Conservation (phyloP, 306 rosid genomes). For the Cicer yamashitae region DNA sequence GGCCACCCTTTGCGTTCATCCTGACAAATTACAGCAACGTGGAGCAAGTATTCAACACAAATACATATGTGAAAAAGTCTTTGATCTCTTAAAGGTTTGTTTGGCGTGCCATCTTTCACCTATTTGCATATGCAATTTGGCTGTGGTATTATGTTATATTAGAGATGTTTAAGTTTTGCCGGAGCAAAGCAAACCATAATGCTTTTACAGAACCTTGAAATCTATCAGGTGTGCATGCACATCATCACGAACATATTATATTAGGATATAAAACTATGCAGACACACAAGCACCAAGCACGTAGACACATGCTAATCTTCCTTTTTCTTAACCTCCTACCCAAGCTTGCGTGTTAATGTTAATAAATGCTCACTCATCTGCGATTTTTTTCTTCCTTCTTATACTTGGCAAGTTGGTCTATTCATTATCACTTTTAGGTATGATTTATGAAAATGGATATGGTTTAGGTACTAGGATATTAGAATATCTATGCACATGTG, state of each 20-base stretch:
- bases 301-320: background rate
- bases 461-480: too few relatives aligned
- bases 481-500: background rate
- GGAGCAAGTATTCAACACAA: conserved; percentile 92
- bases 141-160: conserved; percentile 20
- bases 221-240: conserved; percentile 34
- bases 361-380: conserved; percentile 26
- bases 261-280: conserved; percentile 29
- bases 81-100: conserved; percentile 91
- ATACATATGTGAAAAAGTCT: conserved; percentile 91
- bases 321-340: conserved; percentile 6
- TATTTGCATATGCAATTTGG: conserved; percentile 21
- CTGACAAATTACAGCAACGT: conserved; percentile 94
- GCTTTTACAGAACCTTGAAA: conserved; percentile 30
- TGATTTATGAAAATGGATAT: too few relatives aligned
- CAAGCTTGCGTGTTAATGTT: conserved; percentile 7
- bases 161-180: background rate
- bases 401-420: conserved; percentile 26
- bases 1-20: conserved; percentile 96
- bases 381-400: conserved; percentile 33
- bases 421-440: background rate
- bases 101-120: conserved; percentile 23
- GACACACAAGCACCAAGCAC: background rate
- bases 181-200: conserved; percentile 30
- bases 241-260: conserved; percentile 17